phyloP scores from a whole-genome alignment of 805 yeast species.

The Candida pseudofarinosa region DNA sequence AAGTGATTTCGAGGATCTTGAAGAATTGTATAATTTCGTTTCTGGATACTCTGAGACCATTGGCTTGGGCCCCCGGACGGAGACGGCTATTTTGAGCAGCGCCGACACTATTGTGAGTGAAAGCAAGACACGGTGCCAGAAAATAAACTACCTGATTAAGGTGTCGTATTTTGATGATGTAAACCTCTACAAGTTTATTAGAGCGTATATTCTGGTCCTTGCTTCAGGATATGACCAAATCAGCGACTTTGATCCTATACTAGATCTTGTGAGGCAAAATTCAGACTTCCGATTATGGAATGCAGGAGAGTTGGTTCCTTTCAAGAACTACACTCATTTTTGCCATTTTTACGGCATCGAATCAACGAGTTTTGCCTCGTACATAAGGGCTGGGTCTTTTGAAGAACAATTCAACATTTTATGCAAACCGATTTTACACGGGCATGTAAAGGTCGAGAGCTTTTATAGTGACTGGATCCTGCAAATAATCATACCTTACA shows the following conservation, averaged over 20 bases:
- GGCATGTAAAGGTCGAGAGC: background rate
- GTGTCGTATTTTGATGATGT: slow-evolving; percentile 1
- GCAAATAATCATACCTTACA: background rate
- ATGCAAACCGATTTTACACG: background rate
- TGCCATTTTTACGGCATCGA: slow-evolving; percentile 13
- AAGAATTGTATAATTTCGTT: background rate
- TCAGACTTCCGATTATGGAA: slow-evolving; percentile 23
- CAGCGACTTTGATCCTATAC: slow-evolving; percentile 13
- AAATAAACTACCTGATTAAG: background rate
- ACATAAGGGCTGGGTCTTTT: slow-evolving; percentile 9
- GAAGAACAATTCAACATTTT: slow-evolving; percentile 15
- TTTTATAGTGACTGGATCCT: background rate
- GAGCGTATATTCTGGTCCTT: slow-evolving; percentile 15
- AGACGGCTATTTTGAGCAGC: background rate
- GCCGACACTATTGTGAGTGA: background rate
- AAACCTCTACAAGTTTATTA: slow-evolving; percentile 15
- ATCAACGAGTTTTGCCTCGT: slow-evolving; percentile 11
- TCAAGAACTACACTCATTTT: slow-evolving; percentile 24
- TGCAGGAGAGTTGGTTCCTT: slow-evolving; percentile 25
- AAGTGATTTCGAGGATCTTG: background rate
- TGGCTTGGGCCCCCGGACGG: background rate
- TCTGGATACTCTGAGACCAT: background rate
- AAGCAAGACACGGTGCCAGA: background rate
- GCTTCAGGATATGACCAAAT: slow-evolving; percentile 18
- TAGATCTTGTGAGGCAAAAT: slow-evolving; percentile 7